Evolutionary conservation across 805 yeast species (phyloP), one percentile per base, ranked within the genome.

Genomic region (Saccharomyces paradoxus): DNA sequence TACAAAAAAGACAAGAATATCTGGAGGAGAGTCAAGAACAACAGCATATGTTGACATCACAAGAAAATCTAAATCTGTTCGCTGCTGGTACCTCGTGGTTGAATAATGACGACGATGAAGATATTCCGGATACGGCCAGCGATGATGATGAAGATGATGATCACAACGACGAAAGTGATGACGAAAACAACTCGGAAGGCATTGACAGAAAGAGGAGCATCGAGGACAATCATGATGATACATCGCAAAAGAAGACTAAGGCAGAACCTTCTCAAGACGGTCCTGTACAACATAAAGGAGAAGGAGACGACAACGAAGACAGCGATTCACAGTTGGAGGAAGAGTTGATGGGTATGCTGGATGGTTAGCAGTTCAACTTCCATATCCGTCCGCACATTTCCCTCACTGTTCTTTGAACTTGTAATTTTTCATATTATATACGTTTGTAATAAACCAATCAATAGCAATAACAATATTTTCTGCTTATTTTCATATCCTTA

Each of bases 1-100:
- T 63, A 52, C 71, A 56, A 56, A 62, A 56, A 67, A 68, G 58
- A 67, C 69, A 53, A 71, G 64, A 52, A 68, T 70, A 60, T 50
- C 27, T 44, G 46, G 44, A 48, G 17, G 49, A 47, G 24, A 53
- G 22, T 2, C 46, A 41, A 24, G 51, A 30, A n/a, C 68, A 58
- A 10, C 51, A 41, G 55, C 52, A 32, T 60, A 48, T 28, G 48
- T 54, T 31, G 56, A 54, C 52, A 55, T 56, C 31, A 32, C 63
- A 58, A 24, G 62, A 37, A 37, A 37, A 37, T 46, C 50, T 59
- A 28, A 58, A 58, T 37, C 50, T 69, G 24, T 64, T 69, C 52
- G 66, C 68, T 1, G 62, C 65, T 8, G 70, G 69, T 26, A 63
- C 65, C 3, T 63, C 70, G 10, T 69, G 73, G 73, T 56, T 69